phyloP scores from a whole-genome alignment of 345 rosid genomes.

The Geranium rotundifolium region DNA sequence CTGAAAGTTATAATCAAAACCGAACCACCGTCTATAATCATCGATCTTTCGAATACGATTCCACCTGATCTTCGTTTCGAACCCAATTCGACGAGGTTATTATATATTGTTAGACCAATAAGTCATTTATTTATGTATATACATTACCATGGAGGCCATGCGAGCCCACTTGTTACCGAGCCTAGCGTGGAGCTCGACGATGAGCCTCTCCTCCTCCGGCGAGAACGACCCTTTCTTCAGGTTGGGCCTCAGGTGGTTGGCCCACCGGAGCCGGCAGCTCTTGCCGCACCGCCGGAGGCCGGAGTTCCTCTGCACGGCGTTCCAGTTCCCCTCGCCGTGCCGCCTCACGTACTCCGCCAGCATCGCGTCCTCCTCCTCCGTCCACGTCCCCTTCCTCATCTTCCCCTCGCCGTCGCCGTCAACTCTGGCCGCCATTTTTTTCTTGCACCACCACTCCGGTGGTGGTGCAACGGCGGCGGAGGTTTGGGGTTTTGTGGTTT shows the following conservation, averaged over 20 bases:
- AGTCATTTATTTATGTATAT: too few relatives aligned
- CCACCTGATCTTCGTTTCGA: too few relatives aligned
- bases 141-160: constrained; percentile 91
- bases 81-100: too few relatives aligned
- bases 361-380: constrained; percentile 57
- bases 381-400: constrained; percentile 85
- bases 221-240: constrained; percentile 65
- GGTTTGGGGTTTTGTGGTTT: too few relatives aligned
- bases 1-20: too few relatives aligned
- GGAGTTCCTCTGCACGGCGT: constrained; percentile 56
- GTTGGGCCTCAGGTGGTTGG: constrained; percentile 78
- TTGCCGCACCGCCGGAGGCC: constrained; percentile 77
- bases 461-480: too few relatives aligned
- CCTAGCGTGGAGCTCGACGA: constrained; percentile 69
- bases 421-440: too few relatives aligned
- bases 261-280: constrained; percentile 87
- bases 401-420: too few relatives aligned
- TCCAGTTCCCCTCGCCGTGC: constrained; percentile 84
- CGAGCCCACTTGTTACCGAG: constrained; percentile 92
- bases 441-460: too few relatives aligned
- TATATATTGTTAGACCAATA: too few relatives aligned
- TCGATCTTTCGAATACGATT: too few relatives aligned
- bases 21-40: too few relatives aligned
- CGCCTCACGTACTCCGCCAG: constrained; percentile 56
- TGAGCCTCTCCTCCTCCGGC: constrained; percentile 53